phyloP scores from a whole-genome alignment of 768 basidiomycete species.

The Hysterangium stoloniferum region DNA sequence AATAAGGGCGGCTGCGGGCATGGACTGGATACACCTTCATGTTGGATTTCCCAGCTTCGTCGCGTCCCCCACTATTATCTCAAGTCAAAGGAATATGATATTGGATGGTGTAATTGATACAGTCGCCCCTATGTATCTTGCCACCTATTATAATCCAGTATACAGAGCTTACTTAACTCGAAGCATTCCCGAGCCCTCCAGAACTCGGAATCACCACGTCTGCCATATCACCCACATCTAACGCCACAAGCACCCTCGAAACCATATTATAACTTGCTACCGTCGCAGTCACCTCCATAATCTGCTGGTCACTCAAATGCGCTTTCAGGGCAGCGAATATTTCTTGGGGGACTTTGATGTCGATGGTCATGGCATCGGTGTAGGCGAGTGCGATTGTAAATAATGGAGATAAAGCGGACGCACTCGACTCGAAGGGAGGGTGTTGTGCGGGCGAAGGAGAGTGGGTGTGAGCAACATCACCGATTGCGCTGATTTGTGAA shows the following conservation, averaged over 20 bases:
- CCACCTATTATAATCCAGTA: too few species aligned
- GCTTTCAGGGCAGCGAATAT: conserved; percentile 35
- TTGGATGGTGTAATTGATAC: too few species aligned
- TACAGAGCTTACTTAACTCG: too few species aligned
- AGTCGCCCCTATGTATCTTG: too few species aligned
- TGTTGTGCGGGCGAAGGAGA: conserved; percentile 24
- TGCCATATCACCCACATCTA: conserved; percentile 50
- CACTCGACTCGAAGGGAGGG: too few species aligned
- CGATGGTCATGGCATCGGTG: conserved; percentile 50
- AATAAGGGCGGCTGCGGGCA: too few species aligned
- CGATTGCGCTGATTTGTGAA: conserved; percentile 46
- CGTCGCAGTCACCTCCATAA: conserved; percentile 45
- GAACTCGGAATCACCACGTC: conserved; percentile 20
- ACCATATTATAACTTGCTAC: conserved; percentile 62
- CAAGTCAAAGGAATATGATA: too few species aligned
- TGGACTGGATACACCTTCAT: too few species aligned
- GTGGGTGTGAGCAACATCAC: conserved; percentile 37
- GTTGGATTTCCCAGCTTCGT: too few species aligned
- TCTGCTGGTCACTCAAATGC: conserved; percentile 28
- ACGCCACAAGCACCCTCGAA: conserved; percentile 53
- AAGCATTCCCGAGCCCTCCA: too few species aligned
- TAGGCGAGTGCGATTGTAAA: conserved; percentile 48
- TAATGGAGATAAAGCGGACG: conserved; percentile 34
- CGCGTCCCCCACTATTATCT: too few species aligned
- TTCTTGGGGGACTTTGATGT: conserved; percentile 35